phyloP scores from a whole-genome alignment of 257 asterid species.

The Solanum infundibuliforme region DNA sequence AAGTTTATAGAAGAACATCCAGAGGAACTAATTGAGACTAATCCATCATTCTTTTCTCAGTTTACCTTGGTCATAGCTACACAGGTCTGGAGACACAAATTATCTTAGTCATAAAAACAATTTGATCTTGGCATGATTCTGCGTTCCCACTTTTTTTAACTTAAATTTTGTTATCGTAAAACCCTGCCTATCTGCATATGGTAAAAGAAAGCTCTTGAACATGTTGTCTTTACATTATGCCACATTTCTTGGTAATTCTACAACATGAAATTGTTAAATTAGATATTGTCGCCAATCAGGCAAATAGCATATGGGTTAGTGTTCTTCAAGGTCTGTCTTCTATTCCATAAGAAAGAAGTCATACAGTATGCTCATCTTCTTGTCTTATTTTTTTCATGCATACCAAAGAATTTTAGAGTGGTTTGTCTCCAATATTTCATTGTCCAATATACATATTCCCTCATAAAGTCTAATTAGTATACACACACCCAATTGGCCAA shows the following conservation, averaged over 20 bases:
- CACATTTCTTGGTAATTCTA: neutral
- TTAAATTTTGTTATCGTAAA: neutral
- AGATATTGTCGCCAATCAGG: neutral
- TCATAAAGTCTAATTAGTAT: neutral
- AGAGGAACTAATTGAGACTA: constrained; percentile 56
- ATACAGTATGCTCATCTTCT: neutral
- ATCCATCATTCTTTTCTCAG: constrained; percentile 78
- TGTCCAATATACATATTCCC: neutral
- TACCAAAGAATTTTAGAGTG: neutral
- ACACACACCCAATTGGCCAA: neutral
- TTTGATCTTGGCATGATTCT: neutral
- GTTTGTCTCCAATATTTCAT: neutral
- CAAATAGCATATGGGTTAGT: neutral
- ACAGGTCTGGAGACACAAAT: neutral
- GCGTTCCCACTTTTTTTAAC: neutral
- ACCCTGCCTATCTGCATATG: neutral
- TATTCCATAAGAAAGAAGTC: neutral
- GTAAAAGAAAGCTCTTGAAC: neutral
- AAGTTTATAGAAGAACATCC: constrained; percentile 87
- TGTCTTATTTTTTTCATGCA: neutral
- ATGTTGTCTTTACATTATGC: neutral
- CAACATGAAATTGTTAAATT: neutral
- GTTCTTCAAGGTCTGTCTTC: neutral
- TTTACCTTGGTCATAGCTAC: constrained; percentile 61
- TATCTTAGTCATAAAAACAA: neutral